Conservation (phyloP, 768 basidiomycete species). For the Fistulinella prunicolor region DNA sequence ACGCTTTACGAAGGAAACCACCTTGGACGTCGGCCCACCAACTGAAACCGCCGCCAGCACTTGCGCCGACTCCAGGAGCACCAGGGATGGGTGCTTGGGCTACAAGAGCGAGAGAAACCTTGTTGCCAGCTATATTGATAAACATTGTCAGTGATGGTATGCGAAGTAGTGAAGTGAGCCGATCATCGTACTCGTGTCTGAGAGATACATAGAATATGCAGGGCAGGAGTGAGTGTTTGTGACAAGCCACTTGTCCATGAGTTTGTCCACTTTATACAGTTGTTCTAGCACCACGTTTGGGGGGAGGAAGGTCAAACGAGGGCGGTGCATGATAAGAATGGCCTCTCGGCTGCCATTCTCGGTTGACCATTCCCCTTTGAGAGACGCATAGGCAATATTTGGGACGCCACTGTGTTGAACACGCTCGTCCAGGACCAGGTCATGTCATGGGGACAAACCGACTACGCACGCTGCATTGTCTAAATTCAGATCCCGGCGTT, state of each 20-base stretch:
- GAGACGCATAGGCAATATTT: constrained; percentile 28
- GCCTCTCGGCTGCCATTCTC: constrained; percentile 30
- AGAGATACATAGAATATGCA: constrained; percentile 34
- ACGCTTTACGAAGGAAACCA: constrained; percentile 23
- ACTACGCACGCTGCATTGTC: constrained; percentile 22
- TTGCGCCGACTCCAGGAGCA: constrained; percentile 6
- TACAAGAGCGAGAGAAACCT: constrained; percentile 21
- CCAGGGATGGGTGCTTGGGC: constrained; percentile 12
- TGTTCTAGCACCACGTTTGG: constrained; percentile 19
- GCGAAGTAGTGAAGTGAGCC: neutral
- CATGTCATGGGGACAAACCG: neutral
- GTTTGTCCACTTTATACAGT: constrained; percentile 21
- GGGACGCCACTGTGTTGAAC: constrained; percentile 9
- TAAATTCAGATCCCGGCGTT: constrained; percentile 3
- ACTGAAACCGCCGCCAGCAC: constrained; percentile 7
- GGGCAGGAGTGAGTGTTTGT: constrained; percentile 32
- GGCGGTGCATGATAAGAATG: constrained; percentile 34
- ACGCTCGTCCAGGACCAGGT: no score
- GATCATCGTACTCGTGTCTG: constrained; percentile 25
- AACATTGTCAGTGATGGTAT: neutral
- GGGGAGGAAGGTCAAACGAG: constrained; percentile 24
- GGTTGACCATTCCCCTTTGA: constrained; percentile 37
- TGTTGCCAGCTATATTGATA: constrained; percentile 8
- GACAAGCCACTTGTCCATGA: constrained; percentile 34
- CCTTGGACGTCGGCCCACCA: constrained; percentile 24